Conservation (phyloP, 1,284 basidiomycete genomes). For the Tremellales sp. region DNA sequence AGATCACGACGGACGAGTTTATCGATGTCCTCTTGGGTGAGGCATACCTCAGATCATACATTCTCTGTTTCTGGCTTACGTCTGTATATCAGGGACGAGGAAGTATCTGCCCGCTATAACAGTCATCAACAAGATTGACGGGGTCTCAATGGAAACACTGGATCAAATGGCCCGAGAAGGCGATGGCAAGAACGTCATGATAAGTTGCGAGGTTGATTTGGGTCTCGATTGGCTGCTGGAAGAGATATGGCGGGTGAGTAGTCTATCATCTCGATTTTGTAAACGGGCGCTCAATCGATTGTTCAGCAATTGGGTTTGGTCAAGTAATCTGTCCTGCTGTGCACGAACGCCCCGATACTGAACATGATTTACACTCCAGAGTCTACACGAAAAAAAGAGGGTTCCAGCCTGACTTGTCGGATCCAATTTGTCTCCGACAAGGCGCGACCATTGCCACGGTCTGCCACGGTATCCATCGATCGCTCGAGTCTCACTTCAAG, state of each 20-base stretch:
- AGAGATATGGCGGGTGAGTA: constrained; percentile 69
- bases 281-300: constrained; percentile 5
- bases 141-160: constrained; percentile 80
- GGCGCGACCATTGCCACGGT: constrained; percentile 94
- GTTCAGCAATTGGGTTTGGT: constrained; percentile 66
- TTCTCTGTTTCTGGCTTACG: neutral
- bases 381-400: constrained; percentile 97
- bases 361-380: constrained; percentile 13
- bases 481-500: constrained; percentile 80
- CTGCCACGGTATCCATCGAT: constrained; percentile 86
- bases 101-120: constrained; percentile 92
- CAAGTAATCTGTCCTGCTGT: constrained; percentile 52
- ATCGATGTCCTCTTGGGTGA: constrained; percentile 90
- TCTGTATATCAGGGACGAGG: constrained; percentile 56
- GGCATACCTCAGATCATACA: constrained; percentile 2
- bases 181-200: constrained; percentile 72
- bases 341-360: neutral
- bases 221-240: constrained; percentile 86
- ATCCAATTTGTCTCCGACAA: constrained; percentile 88
- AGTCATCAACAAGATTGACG: constrained; percentile 93
- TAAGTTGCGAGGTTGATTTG: constrained; percentile 87
- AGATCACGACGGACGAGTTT: constrained; percentile 96
- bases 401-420: constrained; percentile 81
- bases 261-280: constrained; percentile 13
- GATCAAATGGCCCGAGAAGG: constrained; percentile 82